Base-by-base conservation (phyloP, 257 asterid species). In the Mentha longifolia region DNA sequence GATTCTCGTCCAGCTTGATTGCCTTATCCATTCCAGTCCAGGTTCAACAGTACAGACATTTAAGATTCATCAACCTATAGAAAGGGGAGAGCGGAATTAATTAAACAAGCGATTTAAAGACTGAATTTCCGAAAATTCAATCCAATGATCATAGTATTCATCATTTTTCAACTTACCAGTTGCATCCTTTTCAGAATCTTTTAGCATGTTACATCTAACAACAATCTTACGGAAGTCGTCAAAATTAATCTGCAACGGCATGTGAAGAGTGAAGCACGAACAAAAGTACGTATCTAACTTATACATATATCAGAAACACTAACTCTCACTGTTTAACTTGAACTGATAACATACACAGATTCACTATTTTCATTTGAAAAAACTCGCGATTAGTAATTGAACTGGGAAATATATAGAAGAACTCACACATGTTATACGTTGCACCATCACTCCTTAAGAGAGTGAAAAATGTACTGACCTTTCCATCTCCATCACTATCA, bases 401-500 rank as follows among this genome's bases (percentile, higher is more conserved):
- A n/a, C n/a, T n/a, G n/a, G n/a, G n/a, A n/a, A n/a, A 25, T 2
- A 25, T 25, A 25, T 25, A 25, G 28, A 1, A 43, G 13, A 59
- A 37, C 49, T n/a, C 11, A 17, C 67, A 61, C 19, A 33, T 58
- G 64, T 58, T 30, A n/a, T n/a, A n/a, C 3, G 4, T 41, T 61
- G 49, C 37, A 14, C 5, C 20, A 9, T 49, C 39, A 39, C 9
- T 16, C 13, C 10, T 4, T 9, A 47, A 33, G 37, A 9, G 16
- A 56, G 35, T 8, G 25, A 42, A 81, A 57, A 16, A 61, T 25
- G 62, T 20, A 67, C 71, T 63, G 42, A 90, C 99, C 96, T 86
- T 91, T 68, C 97, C 96, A 77, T 94, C 95, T 67, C 87, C 93
- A 83, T 85, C 87, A 61, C 75, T 78, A 73, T 88, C 97, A 58